phyloP scores from a whole-genome alignment of 495 filamentous ascomycete genomes.

The Letharia columbiana region DNA sequence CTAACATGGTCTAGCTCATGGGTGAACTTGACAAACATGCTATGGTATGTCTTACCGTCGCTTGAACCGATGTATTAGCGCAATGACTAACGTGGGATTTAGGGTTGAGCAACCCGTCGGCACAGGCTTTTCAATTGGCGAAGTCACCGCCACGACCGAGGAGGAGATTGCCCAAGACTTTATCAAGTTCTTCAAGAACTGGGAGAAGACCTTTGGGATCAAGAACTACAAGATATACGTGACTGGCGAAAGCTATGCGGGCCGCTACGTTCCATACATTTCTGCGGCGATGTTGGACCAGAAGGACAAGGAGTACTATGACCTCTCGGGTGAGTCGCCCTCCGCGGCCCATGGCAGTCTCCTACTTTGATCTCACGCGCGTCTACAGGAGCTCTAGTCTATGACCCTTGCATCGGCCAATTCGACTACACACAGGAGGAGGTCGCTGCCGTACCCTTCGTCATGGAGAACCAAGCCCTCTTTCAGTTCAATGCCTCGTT shows the following conservation, averaged over 20 bases:
- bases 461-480: constrained; percentile 42
- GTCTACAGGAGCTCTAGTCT: constrained; percentile 28
- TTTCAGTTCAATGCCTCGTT: constrained; percentile 51
- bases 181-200: constrained; percentile 56
- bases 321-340: constrained; percentile 33
- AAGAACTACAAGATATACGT: constrained; percentile 54
- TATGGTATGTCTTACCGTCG: constrained; percentile 38
- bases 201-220: constrained; percentile 50
- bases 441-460: constrained; percentile 39
- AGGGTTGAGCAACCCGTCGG: constrained; percentile 50
- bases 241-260: constrained; percentile 53
- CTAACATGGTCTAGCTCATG: constrained; percentile 32
- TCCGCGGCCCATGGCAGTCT: constrained; percentile 13
- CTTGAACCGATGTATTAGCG: neutral
- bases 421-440: constrained; percentile 32
- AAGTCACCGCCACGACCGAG: constrained; percentile 43
- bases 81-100: constrained; percentile 32
- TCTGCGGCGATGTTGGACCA: constrained; percentile 43
- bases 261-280: constrained; percentile 48
- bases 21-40: constrained; percentile 57
- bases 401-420: constrained; percentile 39
- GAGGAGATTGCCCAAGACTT: constrained; percentile 53
- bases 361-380: constrained; percentile 13
- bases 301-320: constrained; percentile 41
- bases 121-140: constrained; percentile 49